Evolutionary conservation across 805 yeast genomes (phyloP), one percentile per base, ranked within the genome.

Genomic region (Candida oleophila): DNA sequence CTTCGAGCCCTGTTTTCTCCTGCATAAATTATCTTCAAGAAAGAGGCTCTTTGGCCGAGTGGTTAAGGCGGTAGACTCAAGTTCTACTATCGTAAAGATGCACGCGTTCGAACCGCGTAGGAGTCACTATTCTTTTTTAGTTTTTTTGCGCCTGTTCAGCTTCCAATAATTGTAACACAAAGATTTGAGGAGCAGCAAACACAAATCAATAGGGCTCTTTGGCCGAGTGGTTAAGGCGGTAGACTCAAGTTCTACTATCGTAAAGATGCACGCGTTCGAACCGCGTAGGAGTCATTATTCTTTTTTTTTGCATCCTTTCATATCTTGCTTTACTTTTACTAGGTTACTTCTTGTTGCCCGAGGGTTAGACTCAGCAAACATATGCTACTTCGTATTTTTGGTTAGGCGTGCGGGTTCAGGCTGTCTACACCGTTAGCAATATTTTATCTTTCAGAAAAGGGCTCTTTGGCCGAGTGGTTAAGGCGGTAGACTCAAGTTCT

Each of bases 161-260:
- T n/a, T n/a, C n/a, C n/a, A n/a, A n/a, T n/a, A n/a, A n/a, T n/a
- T n/a, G n/a, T n/a, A n/a, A n/a, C n/a, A n/a, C n/a, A n/a, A n/a
- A n/a, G n/a, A n/a, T n/a, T n/a, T n/a, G n/a, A n/a, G n/a, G n/a
- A n/a, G n/a, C n/a, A n/a, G n/a, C n/a, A n/a, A n/a, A n/a, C n/a
- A n/a, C n/a, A n/a, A n/a, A n/a, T n/a, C n/a, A 25, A 25, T 7
- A 12, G 20, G 65, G 65, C 62, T 61, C 59, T 59, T 55, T 61
- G 66, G 66, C 66, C 65, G 66, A 61, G 66, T 60, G 66, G 66
- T 61, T 61, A 61, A 61, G 65, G 66, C 66, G 66, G 61, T 56
- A 61, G 66, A 61, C 64, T 61, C 66, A 61, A 61, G 66, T 60
- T 61, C 66, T 61, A 56, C 56, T 61, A 58, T 54, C 65, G 66